phyloP scores from a whole-genome alignment of 208 protist species.

The Crithidia brevicula region DNA sequence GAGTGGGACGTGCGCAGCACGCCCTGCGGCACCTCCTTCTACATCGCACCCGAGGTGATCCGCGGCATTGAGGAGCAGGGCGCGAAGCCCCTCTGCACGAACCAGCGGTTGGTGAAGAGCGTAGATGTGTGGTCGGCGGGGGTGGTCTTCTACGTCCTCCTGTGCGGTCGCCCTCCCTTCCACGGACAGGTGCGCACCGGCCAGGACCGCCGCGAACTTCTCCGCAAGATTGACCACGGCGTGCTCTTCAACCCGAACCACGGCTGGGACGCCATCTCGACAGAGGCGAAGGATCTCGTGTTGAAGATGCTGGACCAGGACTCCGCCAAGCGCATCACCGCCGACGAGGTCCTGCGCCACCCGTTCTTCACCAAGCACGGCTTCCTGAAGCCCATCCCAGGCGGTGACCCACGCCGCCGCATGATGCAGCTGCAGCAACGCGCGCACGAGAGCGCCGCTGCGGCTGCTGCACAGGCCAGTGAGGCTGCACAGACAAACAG shows the following conservation, averaged over 20 bases:
- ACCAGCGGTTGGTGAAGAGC: conserved; percentile 75
- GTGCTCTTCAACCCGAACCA: conserved; percentile 81
- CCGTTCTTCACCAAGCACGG: conserved; percentile 83
- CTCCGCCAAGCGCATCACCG: conserved; percentile 61
- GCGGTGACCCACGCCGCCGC: conserved; percentile 29
- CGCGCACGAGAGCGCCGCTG: conserved; percentile 15
- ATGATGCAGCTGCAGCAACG: conserved; percentile 37
- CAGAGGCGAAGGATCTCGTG: conserved; percentile 86
- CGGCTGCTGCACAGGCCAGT: not conserved
- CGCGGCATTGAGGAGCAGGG: conserved; percentile 86
- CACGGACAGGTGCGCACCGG: conserved; percentile 83
- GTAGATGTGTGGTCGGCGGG: conserved; percentile 91
- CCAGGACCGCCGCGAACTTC: conserved; percentile 76
- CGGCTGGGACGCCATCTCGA: conserved; percentile 72
- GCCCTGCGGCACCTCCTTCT: conserved; percentile 90
- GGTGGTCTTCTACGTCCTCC: conserved; percentile 87
- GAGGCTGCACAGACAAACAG: conserved; percentile 23
- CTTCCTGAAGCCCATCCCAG: conserved; percentile 38
- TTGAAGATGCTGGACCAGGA: conserved; percentile 81
- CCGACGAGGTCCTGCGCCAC: conserved; percentile 70
- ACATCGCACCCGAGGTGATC: conserved; percentile 91
- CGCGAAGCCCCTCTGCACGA: conserved; percentile 82
- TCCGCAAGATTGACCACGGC: conserved; percentile 80
- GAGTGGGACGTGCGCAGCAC: conserved; percentile 84
- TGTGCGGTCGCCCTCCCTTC: conserved; percentile 85